Percentiles rank a stretch among this genome's conserved stretches.
Evolutionary conservation across 2,329 filamentous ascomycete genomes (phyloP).

Genomic region (Teratosphaeria viscida): DNA sequence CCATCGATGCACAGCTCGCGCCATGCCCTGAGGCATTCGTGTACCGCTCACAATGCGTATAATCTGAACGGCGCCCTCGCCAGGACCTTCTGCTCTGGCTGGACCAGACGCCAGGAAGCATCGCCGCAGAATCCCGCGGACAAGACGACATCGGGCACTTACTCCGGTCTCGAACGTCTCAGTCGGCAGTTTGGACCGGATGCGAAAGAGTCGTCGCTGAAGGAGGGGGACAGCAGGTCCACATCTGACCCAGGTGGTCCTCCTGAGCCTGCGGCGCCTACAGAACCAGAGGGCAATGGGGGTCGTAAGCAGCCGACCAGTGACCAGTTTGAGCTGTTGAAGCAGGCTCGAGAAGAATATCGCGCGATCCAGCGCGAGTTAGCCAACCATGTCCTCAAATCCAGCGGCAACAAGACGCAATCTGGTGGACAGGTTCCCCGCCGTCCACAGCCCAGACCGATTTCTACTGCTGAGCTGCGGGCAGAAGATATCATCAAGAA

Average conservation of each 20-base stretch:
- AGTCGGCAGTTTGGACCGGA: neutral
- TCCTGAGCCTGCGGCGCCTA: neutral
- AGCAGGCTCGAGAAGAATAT: neutral
- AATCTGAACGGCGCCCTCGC: slow-evolving; percentile 11
- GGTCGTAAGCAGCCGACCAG: neutral
- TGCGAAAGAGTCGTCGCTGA: neutral
- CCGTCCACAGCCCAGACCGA: neutral
- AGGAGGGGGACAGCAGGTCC: neutral
- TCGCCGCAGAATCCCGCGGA: neutral
- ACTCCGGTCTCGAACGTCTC: neutral
- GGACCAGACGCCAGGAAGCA: neutral
- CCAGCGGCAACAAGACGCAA: neutral
- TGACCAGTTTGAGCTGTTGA: neutral
- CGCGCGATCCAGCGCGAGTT: neutral
- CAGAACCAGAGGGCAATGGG: neutral
- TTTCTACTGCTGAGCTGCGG: neutral
- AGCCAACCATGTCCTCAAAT: neutral
- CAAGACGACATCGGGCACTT: neutral
- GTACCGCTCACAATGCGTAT: slow-evolving; percentile 16
- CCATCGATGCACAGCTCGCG: slow-evolving; percentile 4
- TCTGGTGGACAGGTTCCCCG: neutral
- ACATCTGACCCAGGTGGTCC: neutral
- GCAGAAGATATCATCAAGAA: neutral
- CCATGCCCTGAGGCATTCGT: slow-evolving; percentile 6
- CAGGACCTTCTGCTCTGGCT: slow-evolving; percentile 9